Percentiles rank a stretch among this genome's conserved stretches.
phyloP scores from a whole-genome alignment of 2,329 filamentous ascomycete genomes.

The Fusarium pininemorale region DNA sequence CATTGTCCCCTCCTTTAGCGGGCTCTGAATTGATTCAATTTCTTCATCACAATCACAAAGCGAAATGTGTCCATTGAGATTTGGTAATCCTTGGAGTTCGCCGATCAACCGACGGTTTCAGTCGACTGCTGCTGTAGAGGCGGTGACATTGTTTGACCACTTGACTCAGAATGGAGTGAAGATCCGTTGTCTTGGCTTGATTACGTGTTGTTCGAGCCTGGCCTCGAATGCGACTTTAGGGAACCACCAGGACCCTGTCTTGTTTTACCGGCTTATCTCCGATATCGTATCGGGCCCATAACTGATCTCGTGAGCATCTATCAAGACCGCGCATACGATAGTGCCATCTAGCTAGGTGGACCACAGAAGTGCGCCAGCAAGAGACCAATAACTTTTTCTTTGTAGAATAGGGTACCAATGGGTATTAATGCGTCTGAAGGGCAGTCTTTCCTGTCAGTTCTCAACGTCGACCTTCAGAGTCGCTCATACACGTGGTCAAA shows the following conservation, averaged over 20 bases:
- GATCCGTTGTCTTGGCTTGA: constrained; percentile 32
- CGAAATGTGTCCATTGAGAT: neutral
- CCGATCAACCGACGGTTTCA: constrained; percentile 5
- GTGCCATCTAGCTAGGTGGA: constrained; percentile 21
- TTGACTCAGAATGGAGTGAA: constrained; percentile 36
- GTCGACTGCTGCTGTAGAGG: constrained; percentile 13
- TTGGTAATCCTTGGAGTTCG: neutral
- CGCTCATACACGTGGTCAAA: constrained; percentile 35
- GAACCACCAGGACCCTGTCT: constrained; percentile 15
- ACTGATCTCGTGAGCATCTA: constrained; percentile 39
- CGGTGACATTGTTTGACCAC: constrained; percentile 33
- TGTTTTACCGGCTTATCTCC: constrained; percentile 40
- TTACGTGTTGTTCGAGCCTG: constrained; percentile 32
- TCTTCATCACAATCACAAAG: constrained; percentile 17
- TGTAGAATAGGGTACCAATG: constrained; percentile 22
- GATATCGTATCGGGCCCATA: constrained; percentile 41
- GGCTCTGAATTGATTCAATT: constrained; percentile 38
- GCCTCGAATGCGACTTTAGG: constrained; percentile 7
- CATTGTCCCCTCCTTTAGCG: constrained; percentile 26
- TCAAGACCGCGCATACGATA: constrained; percentile 27
- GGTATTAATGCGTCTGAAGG: constrained; percentile 30
- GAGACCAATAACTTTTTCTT: constrained; percentile 6
- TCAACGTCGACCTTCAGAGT: constrained; percentile 5
- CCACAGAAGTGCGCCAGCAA: neutral
- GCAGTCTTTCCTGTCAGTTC: constrained; percentile 2